Evolutionary conservation across 768 basidiomycete species (phyloP).

Genomic region (Kwoniella bestiolae): DNA sequence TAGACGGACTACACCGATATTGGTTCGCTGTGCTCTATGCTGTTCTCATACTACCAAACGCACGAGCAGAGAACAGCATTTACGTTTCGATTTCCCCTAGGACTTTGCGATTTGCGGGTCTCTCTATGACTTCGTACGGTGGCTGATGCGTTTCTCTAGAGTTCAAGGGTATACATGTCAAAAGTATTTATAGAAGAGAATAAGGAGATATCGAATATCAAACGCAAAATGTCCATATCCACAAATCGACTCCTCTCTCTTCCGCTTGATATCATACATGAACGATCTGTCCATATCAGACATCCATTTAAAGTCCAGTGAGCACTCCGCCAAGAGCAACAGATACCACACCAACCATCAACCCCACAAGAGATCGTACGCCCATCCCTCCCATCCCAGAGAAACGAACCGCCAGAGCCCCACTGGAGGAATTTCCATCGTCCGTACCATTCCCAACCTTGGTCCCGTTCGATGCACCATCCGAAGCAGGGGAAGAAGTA

Average conservation of each 20-base stretch:
- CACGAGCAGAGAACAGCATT: too few species aligned
- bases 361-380: not conserved
- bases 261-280: too few species aligned
- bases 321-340: constrained; percentile 10
- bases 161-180: too few species aligned
- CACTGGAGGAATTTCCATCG: constrained; percentile 15
- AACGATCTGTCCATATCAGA: too few species aligned
- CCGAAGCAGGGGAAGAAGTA: constrained; percentile 1
- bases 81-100: too few species aligned
- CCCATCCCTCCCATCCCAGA: constrained; percentile 7
- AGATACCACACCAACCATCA: not conserved
- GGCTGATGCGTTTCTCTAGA: too few species aligned
- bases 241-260: too few species aligned
- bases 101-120: too few species aligned
- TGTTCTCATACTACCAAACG: too few species aligned
- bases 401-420: not conserved
- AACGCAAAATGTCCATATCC: not conserved
- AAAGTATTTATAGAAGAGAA: not conserved
- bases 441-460: not conserved
- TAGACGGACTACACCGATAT: not conserved
- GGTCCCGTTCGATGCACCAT: constrained; percentile 1
- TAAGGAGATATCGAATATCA: too few species aligned
- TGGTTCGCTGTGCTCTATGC: not conserved
- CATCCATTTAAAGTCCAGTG: not conserved
- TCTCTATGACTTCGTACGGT: too few species aligned